Conservation (phyloP, 441 rosid genomes). For the Arabidopsis hybrid region DNA sequence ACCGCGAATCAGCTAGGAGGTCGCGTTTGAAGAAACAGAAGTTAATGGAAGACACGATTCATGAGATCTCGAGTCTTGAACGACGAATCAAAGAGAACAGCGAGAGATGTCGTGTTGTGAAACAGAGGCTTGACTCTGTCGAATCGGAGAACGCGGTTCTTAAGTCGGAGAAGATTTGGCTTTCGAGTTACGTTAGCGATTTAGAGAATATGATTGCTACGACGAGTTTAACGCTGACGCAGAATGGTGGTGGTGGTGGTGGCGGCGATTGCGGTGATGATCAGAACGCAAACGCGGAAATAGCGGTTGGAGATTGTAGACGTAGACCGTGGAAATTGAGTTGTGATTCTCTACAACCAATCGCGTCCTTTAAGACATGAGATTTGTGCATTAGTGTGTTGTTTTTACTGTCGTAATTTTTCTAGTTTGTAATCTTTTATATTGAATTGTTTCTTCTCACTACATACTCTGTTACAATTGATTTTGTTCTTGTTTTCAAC, state of each 20-base stretch:
- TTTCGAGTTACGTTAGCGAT: constrained; percentile 44
- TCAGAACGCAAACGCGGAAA: constrained; percentile 38
- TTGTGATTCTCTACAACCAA: constrained; percentile 32
- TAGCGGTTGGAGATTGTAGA: constrained; percentile 40
- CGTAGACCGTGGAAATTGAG: constrained; percentile 29
- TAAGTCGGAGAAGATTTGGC: constrained; percentile 48
- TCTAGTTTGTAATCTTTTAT: constrained; percentile 21
- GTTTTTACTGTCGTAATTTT: constrained; percentile 9
- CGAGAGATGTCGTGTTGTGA: constrained; percentile 28
- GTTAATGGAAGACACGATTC: constrained; percentile 52
- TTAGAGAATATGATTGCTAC: constrained; percentile 40
- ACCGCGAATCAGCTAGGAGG: constrained; percentile 78
- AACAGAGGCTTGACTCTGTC: constrained; percentile 34
- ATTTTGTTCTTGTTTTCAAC: not conserved
- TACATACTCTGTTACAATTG: not conserved
- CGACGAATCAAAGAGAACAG: constrained; percentile 45
- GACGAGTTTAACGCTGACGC: constrained; percentile 24
- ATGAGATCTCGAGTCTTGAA: constrained; percentile 59
- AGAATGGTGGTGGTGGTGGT: constrained; percentile 4
- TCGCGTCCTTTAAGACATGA: constrained; percentile 40
- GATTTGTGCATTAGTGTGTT: not conserved
- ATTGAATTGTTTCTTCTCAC: not conserved
- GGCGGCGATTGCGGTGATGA: constrained; percentile 13
- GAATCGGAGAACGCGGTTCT: constrained; percentile 54
- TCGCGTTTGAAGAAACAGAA: constrained; percentile 73